Base-by-base conservation (phyloP, 345 rosid species). In the Clausena lansium region DNA sequence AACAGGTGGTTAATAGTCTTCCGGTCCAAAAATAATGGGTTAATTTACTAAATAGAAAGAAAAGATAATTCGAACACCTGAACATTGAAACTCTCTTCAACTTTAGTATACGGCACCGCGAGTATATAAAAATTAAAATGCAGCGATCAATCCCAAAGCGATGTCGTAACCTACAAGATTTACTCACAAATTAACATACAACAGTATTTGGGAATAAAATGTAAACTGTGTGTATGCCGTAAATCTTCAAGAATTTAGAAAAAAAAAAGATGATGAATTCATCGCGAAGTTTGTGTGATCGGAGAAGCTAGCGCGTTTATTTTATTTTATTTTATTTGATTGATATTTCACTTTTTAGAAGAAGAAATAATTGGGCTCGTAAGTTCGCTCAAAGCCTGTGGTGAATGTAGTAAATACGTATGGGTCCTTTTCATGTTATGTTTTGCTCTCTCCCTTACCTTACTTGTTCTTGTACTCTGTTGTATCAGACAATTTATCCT, bases 11-110 rank as follows among this genome's bases (percentile, higher is more conserved):
- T 27, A 68, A 14, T 1, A 68, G 8, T 36, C 9, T 14, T 2
- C 14, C 32, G 47, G 57, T 68, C 20, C 27, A 25, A 24, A 27
- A 10, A 27, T 15, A 15, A 15, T 20, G 5, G 22, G 50, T 45
- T 45, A 19, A 4, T 25, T 25, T 8, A 69, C 28, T 69, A 19
- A 0, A 35, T 36, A 32, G 33, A 63, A 8, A 63, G 22, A 8
- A 32, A 32, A 30, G 9, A 63, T 27, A 27, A 28, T 70, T 47
- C 50, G 55, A 47, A 28, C 20, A 90, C 98, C 96, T 95, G 99
- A 74, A 96, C 70, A 76, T 92, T 94, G 87, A 96, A 96, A 93
- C 99, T 94, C 83, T 96, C 99, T 85, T 96, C 99, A 41, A 96
- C 98, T 87, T 96, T 96, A 35, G 99, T 96, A 79, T 86, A 96